Evolutionary conservation across 1,139 yeast genomes (phyloP).

Genomic region (Magnusiomyces clavatus): DNA sequence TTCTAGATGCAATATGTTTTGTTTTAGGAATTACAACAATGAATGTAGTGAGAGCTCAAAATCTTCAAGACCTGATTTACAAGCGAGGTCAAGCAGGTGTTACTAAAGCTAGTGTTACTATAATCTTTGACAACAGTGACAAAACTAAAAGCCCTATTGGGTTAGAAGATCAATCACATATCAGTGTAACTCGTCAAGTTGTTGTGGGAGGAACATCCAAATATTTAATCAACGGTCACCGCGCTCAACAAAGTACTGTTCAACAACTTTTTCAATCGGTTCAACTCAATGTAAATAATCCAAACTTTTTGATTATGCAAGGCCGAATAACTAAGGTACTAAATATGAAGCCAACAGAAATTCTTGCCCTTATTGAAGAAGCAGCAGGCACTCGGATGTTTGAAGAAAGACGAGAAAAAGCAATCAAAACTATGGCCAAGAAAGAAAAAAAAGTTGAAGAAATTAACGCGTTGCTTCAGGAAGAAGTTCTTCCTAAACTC

Average conservation of each 20-base stretch:
- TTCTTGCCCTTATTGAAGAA: slow-evolving; percentile 85
- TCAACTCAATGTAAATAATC: slow-evolving; percentile 91
- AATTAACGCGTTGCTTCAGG: slow-evolving; percentile 61
- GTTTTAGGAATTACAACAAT: slow-evolving; percentile 95
- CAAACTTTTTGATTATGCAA: slow-evolving; percentile 96
- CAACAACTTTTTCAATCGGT: slow-evolving; percentile 87
- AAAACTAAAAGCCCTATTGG: slow-evolving; percentile 76
- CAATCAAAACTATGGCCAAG: slow-evolving; percentile 83
- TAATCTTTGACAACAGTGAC: slow-evolving; percentile 85
- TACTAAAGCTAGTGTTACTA: slow-evolving; percentile 93
- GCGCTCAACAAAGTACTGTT: slow-evolving; percentile 93
- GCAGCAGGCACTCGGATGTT: slow-evolving; percentile 97
- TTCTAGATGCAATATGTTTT: slow-evolving; percentile 93
- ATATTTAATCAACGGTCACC: slow-evolving; percentile 89
- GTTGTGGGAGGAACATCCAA: slow-evolving; percentile 88
- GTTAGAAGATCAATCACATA: slow-evolving; percentile 68
- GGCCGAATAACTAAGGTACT: slow-evolving; percentile 95
- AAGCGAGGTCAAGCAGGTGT: slow-evolving; percentile 98
- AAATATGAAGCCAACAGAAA: slow-evolving; percentile 91
- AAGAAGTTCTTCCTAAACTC: slow-evolving; percentile 90
- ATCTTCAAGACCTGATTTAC: slow-evolving; percentile 86
- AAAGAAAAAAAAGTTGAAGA: slow-evolving; percentile 80
- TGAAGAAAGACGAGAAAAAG: slow-evolving; percentile 88
- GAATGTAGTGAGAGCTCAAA: slow-evolving; percentile 90
- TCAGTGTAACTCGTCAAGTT: slow-evolving; percentile 88